These are phyloP conservation scores for Thielaviopsis populi DNA, from an alignment of 2,329 filamentous ascomycete genomes.

Conservation along the genomic window DNA sequence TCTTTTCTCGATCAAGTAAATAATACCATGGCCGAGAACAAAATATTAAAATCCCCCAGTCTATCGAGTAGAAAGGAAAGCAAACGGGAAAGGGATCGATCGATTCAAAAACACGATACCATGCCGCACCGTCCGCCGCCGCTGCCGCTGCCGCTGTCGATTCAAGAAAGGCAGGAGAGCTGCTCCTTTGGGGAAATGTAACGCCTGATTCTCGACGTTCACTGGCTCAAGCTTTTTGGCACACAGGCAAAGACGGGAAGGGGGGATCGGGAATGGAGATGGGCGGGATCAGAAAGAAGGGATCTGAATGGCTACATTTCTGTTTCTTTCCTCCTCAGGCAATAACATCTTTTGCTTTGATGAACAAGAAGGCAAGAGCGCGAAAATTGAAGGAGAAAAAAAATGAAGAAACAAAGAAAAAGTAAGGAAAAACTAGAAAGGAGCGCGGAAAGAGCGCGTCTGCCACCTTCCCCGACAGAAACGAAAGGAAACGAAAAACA, in stretches of 20 bases:
- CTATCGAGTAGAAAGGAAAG: background rate
- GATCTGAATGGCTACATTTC: no score
- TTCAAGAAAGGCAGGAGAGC: conserved; percentile 1
- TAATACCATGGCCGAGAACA: background rate
- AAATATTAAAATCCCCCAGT: background rate
- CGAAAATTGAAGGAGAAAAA: background rate
- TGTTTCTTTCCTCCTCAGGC: no score
- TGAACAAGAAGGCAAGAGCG: background rate
- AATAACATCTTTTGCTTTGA: no score
- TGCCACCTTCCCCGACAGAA: no score
- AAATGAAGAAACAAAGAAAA: background rate
- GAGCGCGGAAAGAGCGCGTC: no score
- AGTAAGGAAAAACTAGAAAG: background rate
- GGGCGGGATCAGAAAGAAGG: background rate
- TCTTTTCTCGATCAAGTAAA: conserved; percentile 1
- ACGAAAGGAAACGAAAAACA: no score
- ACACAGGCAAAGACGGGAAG: background rate
- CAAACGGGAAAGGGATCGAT: background rate
- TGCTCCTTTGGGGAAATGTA: background rate
- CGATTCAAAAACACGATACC: background rate
- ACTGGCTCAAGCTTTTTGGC: background rate
- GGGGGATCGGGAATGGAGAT: background rate
- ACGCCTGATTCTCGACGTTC: background rate
- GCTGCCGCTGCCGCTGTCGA: background rate
- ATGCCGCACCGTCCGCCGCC: background rate